Conservation (phyloP, 2,329 filamentous ascomycete species). For the Metarhizium humberi region DNA sequence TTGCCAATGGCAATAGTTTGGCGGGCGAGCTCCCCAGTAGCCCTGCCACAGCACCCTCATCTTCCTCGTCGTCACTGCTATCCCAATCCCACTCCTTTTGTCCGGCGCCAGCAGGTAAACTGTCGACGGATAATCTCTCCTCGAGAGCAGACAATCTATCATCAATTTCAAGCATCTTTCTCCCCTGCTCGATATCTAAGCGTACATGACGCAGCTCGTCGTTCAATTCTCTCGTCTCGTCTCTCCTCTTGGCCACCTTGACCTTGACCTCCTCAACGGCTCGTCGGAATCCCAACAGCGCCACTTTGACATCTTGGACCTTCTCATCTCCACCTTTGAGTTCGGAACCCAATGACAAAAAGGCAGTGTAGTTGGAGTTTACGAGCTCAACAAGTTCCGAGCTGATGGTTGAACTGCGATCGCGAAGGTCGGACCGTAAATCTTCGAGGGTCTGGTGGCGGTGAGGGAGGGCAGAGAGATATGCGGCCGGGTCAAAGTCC, state of each 20-base stretch:
- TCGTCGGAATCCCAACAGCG: slow-evolving; percentile 73
- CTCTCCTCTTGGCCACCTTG: slow-evolving; percentile 53
- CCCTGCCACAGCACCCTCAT: slow-evolving; percentile 20
- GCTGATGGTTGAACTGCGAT: slow-evolving; percentile 69
- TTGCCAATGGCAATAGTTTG: slow-evolving; percentile 36
- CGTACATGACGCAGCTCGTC: slow-evolving; percentile 58
- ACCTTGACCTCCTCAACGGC: slow-evolving; percentile 68
- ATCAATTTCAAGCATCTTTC: slow-evolving; percentile 58
- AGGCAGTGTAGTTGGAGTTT: slow-evolving; percentile 90
- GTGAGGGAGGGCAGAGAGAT: slow-evolving; percentile 71
- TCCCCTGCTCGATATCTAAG: slow-evolving; percentile 49
- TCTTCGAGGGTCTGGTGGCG: slow-evolving; percentile 96
- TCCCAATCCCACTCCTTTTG: slow-evolving; percentile 17
- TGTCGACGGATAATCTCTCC: slow-evolving; percentile 47
- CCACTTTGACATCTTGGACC: slow-evolving; percentile 82
- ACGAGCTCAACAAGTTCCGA: slow-evolving; percentile 88
- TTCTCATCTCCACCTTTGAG: slow-evolving; percentile 83
- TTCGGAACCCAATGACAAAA: slow-evolving; percentile 72
- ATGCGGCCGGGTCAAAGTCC: slow-evolving; percentile 69
- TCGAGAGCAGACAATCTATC: slow-evolving; percentile 55
- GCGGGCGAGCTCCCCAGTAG: slow-evolving; percentile 36
- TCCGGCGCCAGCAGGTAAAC: slow-evolving; percentile 13
- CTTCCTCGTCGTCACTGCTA: slow-evolving; percentile 32
- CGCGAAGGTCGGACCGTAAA: slow-evolving; percentile 74
- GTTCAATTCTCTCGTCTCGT: slow-evolving; percentile 53